Evolutionary conservation across 1,284 basidiomycete genomes (phyloP), one percentile per base, ranked within the genome.

Genomic region (Somion occarium): DNA sequence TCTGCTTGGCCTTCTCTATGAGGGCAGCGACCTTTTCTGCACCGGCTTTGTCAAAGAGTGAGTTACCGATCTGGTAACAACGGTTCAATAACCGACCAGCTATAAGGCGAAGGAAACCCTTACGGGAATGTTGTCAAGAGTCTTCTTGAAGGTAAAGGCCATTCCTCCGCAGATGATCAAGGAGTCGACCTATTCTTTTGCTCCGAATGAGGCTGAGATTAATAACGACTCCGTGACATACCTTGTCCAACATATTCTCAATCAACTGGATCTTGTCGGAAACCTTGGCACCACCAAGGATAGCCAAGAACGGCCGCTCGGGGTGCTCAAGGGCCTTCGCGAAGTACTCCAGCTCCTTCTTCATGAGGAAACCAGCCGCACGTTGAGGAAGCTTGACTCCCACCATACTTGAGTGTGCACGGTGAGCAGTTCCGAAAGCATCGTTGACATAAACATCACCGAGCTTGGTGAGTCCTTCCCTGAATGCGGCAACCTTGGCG

Each of bases 61-160:
- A 99, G 59, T 88, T 83, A 56, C 96, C 96, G 63, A 99, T 99
- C 88, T 85, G 56, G 30, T 27, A 51, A 56, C n/a, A n/a, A n/a
- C n/a, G n/a, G n/a, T n/a, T n/a, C n/a, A n/a, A n/a, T n/a, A n/a
- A n/a, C n/a, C n/a, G n/a, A 50, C 39, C 44, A 41, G 25, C 15
- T 52, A 49, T 22, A 5, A 42, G 20, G 37, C 15, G 47, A 44
- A 53, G 48, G 46, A 44, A 46, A 22, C 34, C 57, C 55, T 60
- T 61, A 90, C 90, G 45, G 83, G 64, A 53, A 96, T 80, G 59
- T 83, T 79, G 56, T 98, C 80, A 49, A 98, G 78, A 5, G 86
- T 90, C 79, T 98, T 99, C 75, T 97, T 96, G 81, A 99, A 99
- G 56, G 96, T 99, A 75, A 98, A 99, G 45, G 93, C 92, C 96